phyloP scores from a whole-genome alignment of 805 yeast genomes.

The Kurtzmaniella fragi region DNA sequence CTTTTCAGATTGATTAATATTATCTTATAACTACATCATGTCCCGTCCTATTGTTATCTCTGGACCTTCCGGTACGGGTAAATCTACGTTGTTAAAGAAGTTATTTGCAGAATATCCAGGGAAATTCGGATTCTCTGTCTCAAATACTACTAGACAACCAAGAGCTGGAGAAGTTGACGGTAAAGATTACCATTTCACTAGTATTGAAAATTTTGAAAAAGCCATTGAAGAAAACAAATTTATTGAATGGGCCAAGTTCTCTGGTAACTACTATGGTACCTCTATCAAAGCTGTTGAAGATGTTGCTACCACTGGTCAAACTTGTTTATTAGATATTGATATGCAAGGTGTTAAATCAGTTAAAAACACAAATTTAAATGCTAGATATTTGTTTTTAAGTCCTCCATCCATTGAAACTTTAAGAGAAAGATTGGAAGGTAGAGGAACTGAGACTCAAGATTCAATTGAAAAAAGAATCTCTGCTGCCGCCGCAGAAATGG shows the following conservation, averaged over 20 bases:
- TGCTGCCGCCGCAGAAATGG: slow-evolving; percentile 88
- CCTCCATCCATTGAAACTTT: slow-evolving; percentile 89
- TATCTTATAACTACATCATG: slow-evolving; percentile 8
- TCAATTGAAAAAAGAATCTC: slow-evolving; percentile 75
- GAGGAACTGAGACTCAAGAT: slow-evolving; percentile 95
- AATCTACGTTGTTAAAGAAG: slow-evolving; percentile 87
- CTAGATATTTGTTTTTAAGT: slow-evolving; percentile 80
- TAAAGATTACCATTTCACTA: slow-evolving; percentile 80
- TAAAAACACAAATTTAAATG: slow-evolving; percentile 74
- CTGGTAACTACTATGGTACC: slow-evolving; percentile 97
- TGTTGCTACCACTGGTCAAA: slow-evolving; percentile 58
- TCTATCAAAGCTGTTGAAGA: slow-evolving; percentile 79
- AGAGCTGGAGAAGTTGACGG: slow-evolving; percentile 90
- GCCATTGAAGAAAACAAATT: slow-evolving; percentile 72
- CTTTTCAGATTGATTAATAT: too few species aligned
- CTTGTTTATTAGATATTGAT: slow-evolving; percentile 93
- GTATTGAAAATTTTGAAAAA: slow-evolving; percentile 73
- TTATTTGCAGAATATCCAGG: slow-evolving; percentile 87
- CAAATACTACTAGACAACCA: slow-evolving; percentile 89
- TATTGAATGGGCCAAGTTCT: slow-evolving; percentile 97
- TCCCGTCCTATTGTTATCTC: slow-evolving; percentile 87
- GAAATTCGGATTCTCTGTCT: slow-evolving; percentile 88
- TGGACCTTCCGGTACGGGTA: slow-evolving; percentile 97
- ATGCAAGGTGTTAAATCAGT: slow-evolving; percentile 98
- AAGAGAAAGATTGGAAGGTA: slow-evolving; percentile 66